Percentiles rank a stretch among this genome's conserved stretches.
Evolutionary conservation across 2,329 filamentous ascomycete genomes (phyloP).

Genomic region (Colletotrichum neosansevieriae): DNA sequence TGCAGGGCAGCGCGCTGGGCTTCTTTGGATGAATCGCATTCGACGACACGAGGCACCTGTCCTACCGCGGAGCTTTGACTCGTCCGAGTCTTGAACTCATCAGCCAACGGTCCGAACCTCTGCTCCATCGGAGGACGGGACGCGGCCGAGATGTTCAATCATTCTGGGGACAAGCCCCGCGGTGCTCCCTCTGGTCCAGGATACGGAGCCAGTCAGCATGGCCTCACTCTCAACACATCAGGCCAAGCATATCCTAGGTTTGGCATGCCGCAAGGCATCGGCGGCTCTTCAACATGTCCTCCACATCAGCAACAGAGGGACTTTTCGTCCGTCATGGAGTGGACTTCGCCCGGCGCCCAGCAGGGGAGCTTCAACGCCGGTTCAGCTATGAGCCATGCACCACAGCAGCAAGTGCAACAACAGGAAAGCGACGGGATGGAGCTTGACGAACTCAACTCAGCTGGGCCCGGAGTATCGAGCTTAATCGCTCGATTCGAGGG

Average conservation of each 20-base stretch:
- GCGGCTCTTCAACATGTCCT: slow-evolving; percentile 45
- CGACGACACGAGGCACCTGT: slow-evolving; percentile 45
- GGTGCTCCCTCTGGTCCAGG: slow-evolving; percentile 45
- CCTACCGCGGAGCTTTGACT: slow-evolving; percentile 53
- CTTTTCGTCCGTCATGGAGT: slow-evolving; percentile 51
- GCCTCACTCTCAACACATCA: slow-evolving; percentile 46
- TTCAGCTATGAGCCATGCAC: slow-evolving; percentile 19
- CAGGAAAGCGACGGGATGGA: slow-evolving; percentile 39
- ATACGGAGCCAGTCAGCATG: slow-evolving; percentile 29
- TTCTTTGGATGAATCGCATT: slow-evolving; percentile 41
- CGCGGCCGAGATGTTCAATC: slow-evolving; percentile 54
- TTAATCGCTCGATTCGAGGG: slow-evolving; percentile 56
- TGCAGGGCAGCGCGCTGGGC: slow-evolving; percentile 44
- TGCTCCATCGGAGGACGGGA: slow-evolving; percentile 48
- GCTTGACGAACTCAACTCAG: slow-evolving; percentile 37
- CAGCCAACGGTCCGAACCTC: slow-evolving; percentile 50
- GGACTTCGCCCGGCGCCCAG: slow-evolving; percentile 49
- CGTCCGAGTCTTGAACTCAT: slow-evolving; percentile 52
- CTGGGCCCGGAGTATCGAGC: slow-evolving; percentile 50
- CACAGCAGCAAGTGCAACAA: slow-evolving; percentile 17
- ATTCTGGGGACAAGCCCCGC: slow-evolving; percentile 49
- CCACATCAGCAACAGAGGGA: slow-evolving; percentile 38
- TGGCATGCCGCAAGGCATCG: slow-evolving; percentile 46
- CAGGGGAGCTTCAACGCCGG: slow-evolving; percentile 42
- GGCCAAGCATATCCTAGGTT: slow-evolving; percentile 50